Percentiles rank a stretch among this genome's conserved stretches.
These are phyloP conservation scores for Chaetomium sp. DNA, from an alignment of 2,329 filamentous ascomycete genomes.

Conservation along the genomic window DNA sequence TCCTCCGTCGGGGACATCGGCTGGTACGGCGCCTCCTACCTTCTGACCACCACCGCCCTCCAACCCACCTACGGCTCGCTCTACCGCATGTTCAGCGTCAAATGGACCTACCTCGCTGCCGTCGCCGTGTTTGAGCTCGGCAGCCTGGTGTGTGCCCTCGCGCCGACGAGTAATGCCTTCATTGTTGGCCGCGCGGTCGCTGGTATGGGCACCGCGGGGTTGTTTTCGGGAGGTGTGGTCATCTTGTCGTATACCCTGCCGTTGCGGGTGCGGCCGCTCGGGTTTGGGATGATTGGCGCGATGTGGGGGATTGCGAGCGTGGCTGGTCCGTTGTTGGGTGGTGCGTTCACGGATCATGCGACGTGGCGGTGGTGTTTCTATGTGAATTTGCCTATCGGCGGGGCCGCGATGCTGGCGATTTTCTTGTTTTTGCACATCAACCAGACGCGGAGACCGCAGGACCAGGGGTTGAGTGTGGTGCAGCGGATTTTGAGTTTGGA, in stretches of 20 bases:
- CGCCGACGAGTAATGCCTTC: slow-evolving; percentile 41
- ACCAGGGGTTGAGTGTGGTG: slow-evolving; percentile 29
- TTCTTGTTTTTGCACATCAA: slow-evolving; percentile 23
- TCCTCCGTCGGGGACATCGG: slow-evolving; percentile 42
- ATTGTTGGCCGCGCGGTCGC: slow-evolving; percentile 48
- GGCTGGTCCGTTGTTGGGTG: slow-evolving; percentile 44
- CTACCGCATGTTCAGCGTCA: slow-evolving; percentile 46
- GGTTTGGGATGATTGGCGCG: slow-evolving; percentile 47
- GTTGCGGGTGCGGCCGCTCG: slow-evolving; percentile 46
- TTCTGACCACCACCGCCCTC: slow-evolving; percentile 43
- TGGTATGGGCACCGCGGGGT: slow-evolving; percentile 45
- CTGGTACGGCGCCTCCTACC: slow-evolving; percentile 46
- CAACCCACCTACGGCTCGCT: slow-evolving; percentile 45
- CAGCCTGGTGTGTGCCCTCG: slow-evolving; percentile 35
- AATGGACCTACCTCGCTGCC: slow-evolving; percentile 37
- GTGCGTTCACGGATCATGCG: slow-evolving; percentile 42
- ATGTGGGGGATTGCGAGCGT: slow-evolving; percentile 50
- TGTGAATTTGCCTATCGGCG: slow-evolving; percentile 31
- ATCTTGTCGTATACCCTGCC: slow-evolving; percentile 45
- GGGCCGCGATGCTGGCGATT: slow-evolving; percentile 23
- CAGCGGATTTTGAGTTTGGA: slow-evolving; percentile 42
- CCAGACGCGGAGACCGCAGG: slow-evolving; percentile 26
- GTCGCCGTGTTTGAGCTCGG: slow-evolving; percentile 30
- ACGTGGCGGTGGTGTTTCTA: slow-evolving; percentile 50
- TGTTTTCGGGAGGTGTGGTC: slow-evolving; percentile 45